Evolutionary conservation across 768 basidiomycete species (phyloP).

Genomic region (Lentinula aciculospora): DNA sequence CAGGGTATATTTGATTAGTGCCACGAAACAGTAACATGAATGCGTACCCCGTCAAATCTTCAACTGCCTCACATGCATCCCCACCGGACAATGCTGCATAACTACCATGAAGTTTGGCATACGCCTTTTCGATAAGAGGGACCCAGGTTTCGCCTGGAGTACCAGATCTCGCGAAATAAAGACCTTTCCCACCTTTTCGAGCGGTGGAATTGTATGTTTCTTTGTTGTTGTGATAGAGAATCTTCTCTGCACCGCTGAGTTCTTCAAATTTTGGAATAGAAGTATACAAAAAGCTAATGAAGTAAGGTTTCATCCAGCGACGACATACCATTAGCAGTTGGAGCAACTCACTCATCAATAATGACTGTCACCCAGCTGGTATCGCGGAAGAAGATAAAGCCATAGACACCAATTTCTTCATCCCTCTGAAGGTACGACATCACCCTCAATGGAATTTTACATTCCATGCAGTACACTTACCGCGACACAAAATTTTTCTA

Average conservation of each 20-base stretch:
- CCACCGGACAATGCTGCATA: constrained; percentile 28
- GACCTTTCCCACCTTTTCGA: constrained; percentile 37
- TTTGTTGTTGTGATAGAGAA: constrained; percentile 46
- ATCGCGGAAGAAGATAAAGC: constrained; percentile 54
- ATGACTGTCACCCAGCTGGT: constrained; percentile 46
- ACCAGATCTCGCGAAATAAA: constrained; percentile 45
- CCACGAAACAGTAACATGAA: background rate
- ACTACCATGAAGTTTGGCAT: constrained; percentile 50
- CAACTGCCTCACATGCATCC: constrained; percentile 42
- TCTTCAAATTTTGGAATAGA: constrained; percentile 49
- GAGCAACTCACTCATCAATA: constrained; percentile 46
- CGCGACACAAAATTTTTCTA: constrained; percentile 49
- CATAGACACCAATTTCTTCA: constrained; percentile 50
- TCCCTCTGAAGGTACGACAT: constrained; percentile 28
- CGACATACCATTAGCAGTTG: background rate
- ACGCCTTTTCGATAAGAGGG: constrained; percentile 53
- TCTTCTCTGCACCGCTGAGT: constrained; percentile 30
- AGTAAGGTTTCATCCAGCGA: background rate
- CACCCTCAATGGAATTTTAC: background rate
- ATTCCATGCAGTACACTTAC: constrained; percentile 19
- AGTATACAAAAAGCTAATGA: constrained; percentile 40
- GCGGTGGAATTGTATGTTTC: constrained; percentile 38
- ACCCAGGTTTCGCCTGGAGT: constrained; percentile 52
- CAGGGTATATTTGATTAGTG: background rate
- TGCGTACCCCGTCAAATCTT: constrained; percentile 50